Base-by-base conservation (phyloP, 257 asterid genomes). In the Fraxinus cuspidata region DNA sequence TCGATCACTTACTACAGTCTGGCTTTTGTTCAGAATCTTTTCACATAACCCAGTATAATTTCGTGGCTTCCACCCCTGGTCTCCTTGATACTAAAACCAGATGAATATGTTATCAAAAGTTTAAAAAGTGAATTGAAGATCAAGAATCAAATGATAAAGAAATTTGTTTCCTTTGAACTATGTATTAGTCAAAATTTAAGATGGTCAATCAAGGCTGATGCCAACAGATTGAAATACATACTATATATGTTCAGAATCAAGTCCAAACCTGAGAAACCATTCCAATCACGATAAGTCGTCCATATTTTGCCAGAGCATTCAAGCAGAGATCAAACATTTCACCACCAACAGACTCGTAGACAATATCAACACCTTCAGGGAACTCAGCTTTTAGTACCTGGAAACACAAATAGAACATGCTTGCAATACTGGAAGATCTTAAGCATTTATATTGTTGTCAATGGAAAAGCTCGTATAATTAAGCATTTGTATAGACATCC, bases 301-400 rank as follows among this genome's bases (percentile, higher is more conserved):
- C 99, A 72, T 90, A 92, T 77, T 79, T 82, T 58, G 98, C 93
- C 87, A 95, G 83, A 34, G 98, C 93, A 85, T 95, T 95, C 86
- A 95, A 80, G 90, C 98, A 93, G 56, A 87, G 69, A 82, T 91
- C 86, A 75, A 93, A 95, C 99, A 93, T 95, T 69, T 90, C 92
- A 70, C 99, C 99, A 27, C 99, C 99, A 71, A 93, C 98, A 56
- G 99, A 93, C 87, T 95, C 99, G 0, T 93, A 93, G 70, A 93
- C 86, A 79, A 93, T 84, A 84, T 95, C 98, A 77, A 90, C 79
- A 34, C 98, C 99, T 86, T 90, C 90, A 72, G 97, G 97, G 87
- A 91, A 95, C 85, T 95, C 99, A 56, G 79, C 25, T 82, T 90
- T 92, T 70, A 95, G 83, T 84, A 92, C 96, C 98, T 95, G 88